Evolutionary conservation across 2,329 filamentous ascomycete genomes (phyloP), one percentile per base, ranked within the genome.

Genomic region (Aspergillus ochraceus): DNA sequence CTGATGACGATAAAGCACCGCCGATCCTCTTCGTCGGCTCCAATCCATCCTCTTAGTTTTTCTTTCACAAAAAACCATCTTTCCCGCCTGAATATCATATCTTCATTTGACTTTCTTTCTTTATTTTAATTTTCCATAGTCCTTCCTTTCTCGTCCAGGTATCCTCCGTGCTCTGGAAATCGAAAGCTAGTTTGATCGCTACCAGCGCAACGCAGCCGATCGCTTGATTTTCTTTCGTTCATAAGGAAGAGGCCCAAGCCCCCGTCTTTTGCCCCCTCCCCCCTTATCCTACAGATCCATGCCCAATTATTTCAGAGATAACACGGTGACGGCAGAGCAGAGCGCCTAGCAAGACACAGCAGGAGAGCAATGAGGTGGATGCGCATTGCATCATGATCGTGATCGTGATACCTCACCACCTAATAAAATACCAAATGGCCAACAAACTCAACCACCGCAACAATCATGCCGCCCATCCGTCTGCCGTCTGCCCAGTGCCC

Each of bases 11-110:
- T 47, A 20, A 46, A 46, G 17, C 42, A 46, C 42, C 42, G 62
- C 60, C 58, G 62, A 64, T 64, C 60, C 58, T 54, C 10, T 36
- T 11, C 22, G 22, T 24, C 22, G 22, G 22, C 22, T 24, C 22
- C 22, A 24, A 24, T 24, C 22, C 22, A 24, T 24, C 3, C 10
- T 12, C 12, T 36, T 14, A 12, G 4, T 36, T 36, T 5, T 36
- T 32, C 2, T 36, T 36, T 12, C 32, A 11, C 10, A 12, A 4
- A 36, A 36, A 12, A 46, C n/a, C 9, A 19, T n/a, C 17, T 46
- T n/a, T 46, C 42, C 42, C 42, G 17, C 42, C 42, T 20, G 42
- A 46, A 12, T 46, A 46, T 46, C 42, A 46, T 20, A n/a, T 19
- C 22, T 10, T 47, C 22, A 47, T 20, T 47, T 20, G 45, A 20